A percentile compares a stretch with the other conserved stretches of the same genome.
Conservation (phyloP, 2,329 filamentous ascomycete species). For the Rachicladosporium sp. region DNA sequence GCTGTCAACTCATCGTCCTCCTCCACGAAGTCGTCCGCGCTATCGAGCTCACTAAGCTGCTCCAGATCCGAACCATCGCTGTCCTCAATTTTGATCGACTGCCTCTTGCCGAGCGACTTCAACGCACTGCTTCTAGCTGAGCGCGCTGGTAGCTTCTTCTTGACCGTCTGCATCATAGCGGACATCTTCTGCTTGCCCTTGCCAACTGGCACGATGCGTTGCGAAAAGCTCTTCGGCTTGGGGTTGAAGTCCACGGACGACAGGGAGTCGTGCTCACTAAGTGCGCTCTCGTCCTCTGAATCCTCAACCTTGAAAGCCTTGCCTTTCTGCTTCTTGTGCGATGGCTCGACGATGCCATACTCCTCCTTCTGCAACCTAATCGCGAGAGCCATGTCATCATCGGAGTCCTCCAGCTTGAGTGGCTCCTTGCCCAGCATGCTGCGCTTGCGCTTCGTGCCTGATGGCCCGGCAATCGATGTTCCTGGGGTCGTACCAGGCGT, state of each 20-base stretch:
- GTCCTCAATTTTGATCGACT: slow-evolving; percentile 22
- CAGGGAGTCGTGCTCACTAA: slow-evolving; percentile 20
- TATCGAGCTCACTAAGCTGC: slow-evolving; percentile 21
- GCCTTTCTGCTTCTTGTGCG: slow-evolving; percentile 18
- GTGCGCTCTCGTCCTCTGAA: slow-evolving; percentile 19
- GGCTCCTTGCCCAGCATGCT: slow-evolving; percentile 15
- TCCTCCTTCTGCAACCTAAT: slow-evolving; percentile 25
- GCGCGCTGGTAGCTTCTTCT: slow-evolving; percentile 11
- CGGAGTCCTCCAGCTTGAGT: slow-evolving; percentile 15
- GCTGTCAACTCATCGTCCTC: slow-evolving; percentile 13
- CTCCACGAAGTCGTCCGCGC: slow-evolving; percentile 16
- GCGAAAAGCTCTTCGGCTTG: slow-evolving; percentile 3
- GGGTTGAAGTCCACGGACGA: slow-evolving; percentile 9
- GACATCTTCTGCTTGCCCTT: slow-evolving; percentile 9
- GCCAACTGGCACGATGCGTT: slow-evolving; percentile 1
- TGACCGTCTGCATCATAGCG: slow-evolving; percentile 4
- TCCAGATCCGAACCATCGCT: slow-evolving; percentile 25
- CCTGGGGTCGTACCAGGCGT: slow-evolving; percentile 52
- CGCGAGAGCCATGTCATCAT: slow-evolving; percentile 20
- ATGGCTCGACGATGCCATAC: slow-evolving; percentile 13
- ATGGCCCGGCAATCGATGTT: slow-evolving; percentile 25
- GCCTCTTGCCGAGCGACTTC: slow-evolving; percentile 17
- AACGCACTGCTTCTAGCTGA: slow-evolving; percentile 13
- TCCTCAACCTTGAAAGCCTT: slow-evolving; percentile 12
- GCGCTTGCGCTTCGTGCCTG: slow-evolving; percentile 20